Evolutionary conservation across 768 basidiomycete species (phyloP).

Genomic region (Suillus fuscotomentosus): DNA sequence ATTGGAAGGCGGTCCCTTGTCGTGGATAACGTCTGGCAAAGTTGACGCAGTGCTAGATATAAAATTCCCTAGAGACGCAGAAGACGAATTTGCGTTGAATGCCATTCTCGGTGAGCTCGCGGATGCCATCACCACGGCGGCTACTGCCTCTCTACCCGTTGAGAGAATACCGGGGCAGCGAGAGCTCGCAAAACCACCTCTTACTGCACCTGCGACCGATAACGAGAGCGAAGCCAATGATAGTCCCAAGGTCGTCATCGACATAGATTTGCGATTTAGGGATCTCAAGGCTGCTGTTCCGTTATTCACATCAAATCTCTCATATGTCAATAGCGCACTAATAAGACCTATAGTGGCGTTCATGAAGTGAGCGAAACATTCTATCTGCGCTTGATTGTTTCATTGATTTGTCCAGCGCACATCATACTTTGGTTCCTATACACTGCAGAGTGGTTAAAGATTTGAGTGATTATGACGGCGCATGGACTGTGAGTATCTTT

Average conservation of each 20-base stretch:
- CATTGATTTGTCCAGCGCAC: constrained; percentile 55
- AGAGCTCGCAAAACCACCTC: constrained; percentile 81
- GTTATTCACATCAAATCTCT: constrained; percentile 83
- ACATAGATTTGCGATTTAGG: constrained; percentile 92
- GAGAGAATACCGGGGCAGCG: constrained; percentile 84
- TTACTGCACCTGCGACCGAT: constrained; percentile 64
- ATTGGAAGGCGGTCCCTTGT: constrained; percentile 78
- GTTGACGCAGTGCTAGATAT: constrained; percentile 97
- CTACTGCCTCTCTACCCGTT: constrained; percentile 44
- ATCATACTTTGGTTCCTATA: constrained; percentile 92
- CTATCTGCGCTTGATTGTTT: background rate
- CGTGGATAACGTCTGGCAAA: constrained; percentile 97
- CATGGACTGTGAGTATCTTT: constrained; percentile 78
- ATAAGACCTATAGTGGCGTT: constrained; percentile 97
- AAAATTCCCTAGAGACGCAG: constrained; percentile 87
- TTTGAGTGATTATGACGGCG: constrained; percentile 87
- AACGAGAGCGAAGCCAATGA: constrained; percentile 27
- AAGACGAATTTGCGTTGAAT: constrained; percentile 67
- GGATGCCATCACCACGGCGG: constrained; percentile 73
- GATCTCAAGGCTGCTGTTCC: constrained; percentile 96
- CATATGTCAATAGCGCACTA: constrained; percentile 89
- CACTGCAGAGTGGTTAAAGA: constrained; percentile 86
- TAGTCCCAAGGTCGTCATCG: constrained; percentile 64
- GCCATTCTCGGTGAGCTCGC: constrained; percentile 88
- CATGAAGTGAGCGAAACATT: constrained; percentile 73